Base-by-base conservation (phyloP, 2,329 filamentous ascomycete genomes). In the Lachnellula suecica region DNA sequence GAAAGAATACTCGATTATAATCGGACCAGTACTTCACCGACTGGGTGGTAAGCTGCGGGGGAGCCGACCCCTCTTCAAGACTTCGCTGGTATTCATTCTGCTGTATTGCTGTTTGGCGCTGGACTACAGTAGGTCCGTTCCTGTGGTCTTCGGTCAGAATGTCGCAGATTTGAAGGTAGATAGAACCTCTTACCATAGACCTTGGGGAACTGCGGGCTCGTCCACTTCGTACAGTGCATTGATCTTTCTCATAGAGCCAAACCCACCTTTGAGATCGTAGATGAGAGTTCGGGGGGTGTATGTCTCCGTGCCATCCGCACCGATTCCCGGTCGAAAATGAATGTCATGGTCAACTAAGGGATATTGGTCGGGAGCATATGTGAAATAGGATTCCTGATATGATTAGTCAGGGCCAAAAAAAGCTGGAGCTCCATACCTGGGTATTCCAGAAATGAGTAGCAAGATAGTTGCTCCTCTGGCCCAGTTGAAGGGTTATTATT, bases 371-470 rank as follows among this genome's bases (percentile, higher is more conserved):
- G 81, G 75, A 2, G 77, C 78, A 66, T 97, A 97, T 13, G 92
- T 97, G 68, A 97, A 97, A 72, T 99, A 99, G 1, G 93, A 96
- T 77, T 99, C 94, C 88, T 96, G 58, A 25, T 10, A n/a, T 17
- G 38, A 54, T 64, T 49, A 62, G 47, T 41, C 29, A 17, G 4
- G 11, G 34, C 13, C 35, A 6, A 49, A 9, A 35, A 44, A 51
- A n/a, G n/a, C n/a, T 15, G 24, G 31, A 42, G 22, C 22, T 34
- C 24, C 67, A 58, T 65, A 90, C 89, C 77, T 96, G 93, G 5
- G 89, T 79, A 65, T 99, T 99, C 94, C 94, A 99, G 71, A 97
- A 99, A 74, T 99, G 94, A 0, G 92, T 95, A 25, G 88, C 92
- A 20, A 95, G 75, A 66, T 97, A 96, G 71, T 99, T 99, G 69